Base-by-base conservation (phyloP, 2,329 filamentous ascomycete species). In the Aspergillus transmontanensis region DNA sequence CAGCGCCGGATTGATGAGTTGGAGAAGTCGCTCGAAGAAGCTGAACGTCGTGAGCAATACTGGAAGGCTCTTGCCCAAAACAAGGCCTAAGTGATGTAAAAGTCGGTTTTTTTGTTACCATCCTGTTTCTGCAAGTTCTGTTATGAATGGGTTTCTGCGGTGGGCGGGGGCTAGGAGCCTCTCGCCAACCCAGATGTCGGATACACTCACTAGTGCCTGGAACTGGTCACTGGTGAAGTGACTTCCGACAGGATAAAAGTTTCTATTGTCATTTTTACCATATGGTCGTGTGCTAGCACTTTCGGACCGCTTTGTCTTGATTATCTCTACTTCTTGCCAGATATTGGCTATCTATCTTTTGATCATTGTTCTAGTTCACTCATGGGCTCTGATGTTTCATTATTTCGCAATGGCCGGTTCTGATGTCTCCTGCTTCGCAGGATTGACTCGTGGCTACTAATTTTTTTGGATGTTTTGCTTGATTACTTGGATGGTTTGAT, bases 1-100 rank as follows among this genome's bases (percentile, higher is more conserved):
- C 91, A 96, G 81, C 85, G 85, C 45, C 84, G 87, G 72, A 93
- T 96, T 72, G 84, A 82, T 21, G 88, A 90, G 75, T 81, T 94
- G 32, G 84, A 89, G 77, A 83, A 84, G 46, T 60, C 67, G 39
- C 64, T 80, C 7, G 71, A 73, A 9, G 72, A 79, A 60, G 69
- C 75, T 46, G 70, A 76, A 57, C 69, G 71, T 57, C 62, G 77
- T 48, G 75, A 79, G 69, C 73, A 79, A 58, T 75, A 77, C 64
- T 78, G 76, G 76, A 79, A 77, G 67, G 66, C 69, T 23, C 48
- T 76, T 59, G 75, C 76, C 32, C 67, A 72, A 32, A 69, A 60
- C 61, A 66, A 61, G 59, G 69, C 58, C 54, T 69, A 51, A 67
- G 56, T 19, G 36, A 43, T 64, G 56, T 61, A 71, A 69, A 72